Base-by-base conservation (phyloP, 768 basidiomycete species). In the Mycena galopus region DNA sequence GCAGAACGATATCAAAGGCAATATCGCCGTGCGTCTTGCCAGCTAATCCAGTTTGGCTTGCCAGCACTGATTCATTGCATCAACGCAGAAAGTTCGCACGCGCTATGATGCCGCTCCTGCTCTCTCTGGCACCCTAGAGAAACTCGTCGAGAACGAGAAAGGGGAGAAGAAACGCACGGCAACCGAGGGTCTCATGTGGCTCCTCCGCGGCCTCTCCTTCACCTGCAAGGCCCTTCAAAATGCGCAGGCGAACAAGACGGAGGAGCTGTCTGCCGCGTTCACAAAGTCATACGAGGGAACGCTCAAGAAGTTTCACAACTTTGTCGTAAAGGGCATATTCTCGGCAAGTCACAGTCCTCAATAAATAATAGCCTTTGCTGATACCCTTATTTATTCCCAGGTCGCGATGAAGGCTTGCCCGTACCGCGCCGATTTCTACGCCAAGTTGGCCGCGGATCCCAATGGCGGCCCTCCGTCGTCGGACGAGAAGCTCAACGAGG, bases 181-280 rank as follows among this genome's bases (percentile, higher is more conserved):
- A 3, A 98, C 97, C 0, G 93, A 97, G 78, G 96, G 96, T 19
- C 88, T 98, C 65, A 84, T 98, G 83, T 99, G 98, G 98, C 89
- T 99, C 59, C 88, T 96, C 58, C 91, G 96, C 33, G 98, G 96
- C 3, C 89, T 97, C 63, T 89, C 90, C 32, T 99, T 99, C 86
- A 99, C 97, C 37, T 91, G 92, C 82, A 86, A 89, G 67, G 94
- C 94, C 0, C 89, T 99, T 29, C 88, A 93, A 73, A 84, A 87
- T 55, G 89, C 92, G 0, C 93, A 96, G 77, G 86, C 84, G 4
- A 88, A 97, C 81, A 85, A 89, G 55, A 78, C 79, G 2, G 79
- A 85, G 57, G 94, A 96, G 79, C 89, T 99, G 17, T 77, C 89
- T 2, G 83, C 74, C 0, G 93, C 93, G 23, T 99, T 99, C 82